Percentiles rank a stretch among this genome's conserved stretches.
These are phyloP conservation scores for Barnettozyma sucrosica DNA, from an alignment of 805 yeast species.

Conservation along the genomic window DNA sequence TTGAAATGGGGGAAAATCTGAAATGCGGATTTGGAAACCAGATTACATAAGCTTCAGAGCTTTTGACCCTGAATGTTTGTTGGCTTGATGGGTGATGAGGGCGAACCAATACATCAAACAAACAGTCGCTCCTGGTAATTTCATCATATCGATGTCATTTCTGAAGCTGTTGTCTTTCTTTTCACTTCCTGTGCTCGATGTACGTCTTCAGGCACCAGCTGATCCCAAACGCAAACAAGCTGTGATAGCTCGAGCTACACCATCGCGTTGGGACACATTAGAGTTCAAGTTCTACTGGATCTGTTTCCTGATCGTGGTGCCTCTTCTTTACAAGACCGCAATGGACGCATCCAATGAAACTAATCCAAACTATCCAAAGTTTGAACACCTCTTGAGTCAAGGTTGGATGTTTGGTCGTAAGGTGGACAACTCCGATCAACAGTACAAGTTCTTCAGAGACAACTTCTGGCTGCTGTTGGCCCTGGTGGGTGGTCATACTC, in stretches of 20 bases:
- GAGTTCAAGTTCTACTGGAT: conserved; percentile 70
- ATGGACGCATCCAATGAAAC: conserved; percentile 71
- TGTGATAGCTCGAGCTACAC: conserved; percentile 10
- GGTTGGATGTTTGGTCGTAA: conserved; percentile 92
- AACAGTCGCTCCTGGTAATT: neutral
- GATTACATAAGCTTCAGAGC: too few relatives aligned
- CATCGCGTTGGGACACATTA: conserved; percentile 63
- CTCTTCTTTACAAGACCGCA: conserved; percentile 77
- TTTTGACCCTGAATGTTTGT: too few relatives aligned
- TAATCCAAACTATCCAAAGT: conserved; percentile 66
- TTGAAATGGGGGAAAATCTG: too few relatives aligned
- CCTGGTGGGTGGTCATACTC: conserved; percentile 49
- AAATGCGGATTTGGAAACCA: too few relatives aligned
- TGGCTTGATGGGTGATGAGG: neutral
- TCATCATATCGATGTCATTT: conserved; percentile 1
- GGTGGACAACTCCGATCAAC: conserved; percentile 89
- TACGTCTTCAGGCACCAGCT: conserved; percentile 32
- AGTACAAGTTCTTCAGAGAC: conserved; percentile 81
- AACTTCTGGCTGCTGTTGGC: conserved; percentile 60
- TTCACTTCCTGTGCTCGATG: conserved; percentile 36
- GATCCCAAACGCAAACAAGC: conserved; percentile 26
- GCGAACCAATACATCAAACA: neutral
- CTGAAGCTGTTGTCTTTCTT: conserved; percentile 22
- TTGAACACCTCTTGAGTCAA: conserved; percentile 51
- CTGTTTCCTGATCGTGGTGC: conserved; percentile 65